phyloP scores from a whole-genome alignment of 73 alveolate genomes.

The Tetrahymena malaccensis region DNA sequence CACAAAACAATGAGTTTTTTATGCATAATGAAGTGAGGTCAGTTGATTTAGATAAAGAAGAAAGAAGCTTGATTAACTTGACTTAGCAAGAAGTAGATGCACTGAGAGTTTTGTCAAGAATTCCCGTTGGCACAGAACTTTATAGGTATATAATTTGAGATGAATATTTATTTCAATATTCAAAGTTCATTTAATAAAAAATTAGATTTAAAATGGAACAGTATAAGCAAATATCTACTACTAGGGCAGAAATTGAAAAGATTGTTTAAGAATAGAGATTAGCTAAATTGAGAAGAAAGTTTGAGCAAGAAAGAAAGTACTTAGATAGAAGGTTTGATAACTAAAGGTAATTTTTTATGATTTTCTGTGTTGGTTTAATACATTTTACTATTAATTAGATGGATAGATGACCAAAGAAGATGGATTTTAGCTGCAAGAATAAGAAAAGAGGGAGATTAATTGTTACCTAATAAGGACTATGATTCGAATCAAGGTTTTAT shows the following conservation, averaged over 20 bases:
- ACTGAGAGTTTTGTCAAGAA: conserved; percentile 60
- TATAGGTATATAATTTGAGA: background rate
- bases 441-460: conserved; percentile 18
- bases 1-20: conserved; percentile 59
- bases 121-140: conserved; percentile 73
- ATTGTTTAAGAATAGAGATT: conserved; percentile 74
- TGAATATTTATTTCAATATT: background rate
- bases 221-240: conserved; percentile 65
- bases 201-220: conserved; percentile 69
- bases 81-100: conserved; percentile 69
- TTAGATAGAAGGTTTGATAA: conserved; percentile 59
- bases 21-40: conserved; percentile 46
- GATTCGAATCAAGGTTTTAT: conserved; percentile 50
- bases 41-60: conserved; percentile 76
- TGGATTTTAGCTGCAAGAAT: conserved; percentile 63
- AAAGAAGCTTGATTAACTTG: conserved; percentile 68
- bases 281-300: conserved; percentile 69
- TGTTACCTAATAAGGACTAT: conserved; percentile 26
- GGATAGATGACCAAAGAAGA: conserved; percentile 77
- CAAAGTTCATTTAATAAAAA: background rate
- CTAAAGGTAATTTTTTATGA: conserved; percentile 16
- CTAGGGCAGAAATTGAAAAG: conserved; percentile 77
- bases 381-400: background rate
- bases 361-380: too few species aligned
- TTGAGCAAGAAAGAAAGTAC: conserved; percentile 63